Evolutionary conservation across 306 rosid genomes (phyloP), one percentile per base, ranked within the genome.

Genomic region (Quercus robur): DNA sequence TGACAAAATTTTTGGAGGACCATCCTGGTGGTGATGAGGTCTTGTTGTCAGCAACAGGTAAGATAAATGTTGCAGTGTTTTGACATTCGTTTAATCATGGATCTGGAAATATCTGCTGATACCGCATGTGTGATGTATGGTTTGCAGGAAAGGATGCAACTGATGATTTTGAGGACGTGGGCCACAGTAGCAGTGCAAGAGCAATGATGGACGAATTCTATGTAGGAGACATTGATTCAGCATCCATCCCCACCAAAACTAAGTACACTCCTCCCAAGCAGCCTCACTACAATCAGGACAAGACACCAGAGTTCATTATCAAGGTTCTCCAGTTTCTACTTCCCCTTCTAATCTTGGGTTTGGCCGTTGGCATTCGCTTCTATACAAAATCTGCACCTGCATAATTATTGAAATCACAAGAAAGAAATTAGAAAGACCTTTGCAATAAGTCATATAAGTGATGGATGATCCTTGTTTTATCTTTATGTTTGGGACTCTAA

Each of bases 21-120:
- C 99, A 95, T 85, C 99, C 99, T 33, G 99, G 99, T 33, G 99
- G 99, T 23, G 99, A 95, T 77, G 99, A 95, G 1, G 97, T 91
- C 77, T 78, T 95, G 76, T 62, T 93, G 70, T 84, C 96, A 23
- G 82, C 87, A 73, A 85, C 93, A 86, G 99, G 99, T 95, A 83
- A 54, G 28, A 61, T 23, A 83, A 33, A 19, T 72, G 49, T 52
- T 25, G 21, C 73, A 51, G 57, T 77, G 41, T 71, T 69, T 54
- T 59, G 44, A 23, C 41, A 21, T 21, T 14, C 11, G 46, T 66
- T 59, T 82, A 31, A 73, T 17, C 23, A 6, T 81, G 80, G 71
- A 75, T 61, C 71, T 70, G 33, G 6, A 58, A 76, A 71, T 62
- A 49, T 41, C 79, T 71, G 73, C 55, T 56, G 74, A 44, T 52